phyloP scores from a whole-genome alignment of 2,329 filamentous ascomycete species.

The Neoascochyta sp. region DNA sequence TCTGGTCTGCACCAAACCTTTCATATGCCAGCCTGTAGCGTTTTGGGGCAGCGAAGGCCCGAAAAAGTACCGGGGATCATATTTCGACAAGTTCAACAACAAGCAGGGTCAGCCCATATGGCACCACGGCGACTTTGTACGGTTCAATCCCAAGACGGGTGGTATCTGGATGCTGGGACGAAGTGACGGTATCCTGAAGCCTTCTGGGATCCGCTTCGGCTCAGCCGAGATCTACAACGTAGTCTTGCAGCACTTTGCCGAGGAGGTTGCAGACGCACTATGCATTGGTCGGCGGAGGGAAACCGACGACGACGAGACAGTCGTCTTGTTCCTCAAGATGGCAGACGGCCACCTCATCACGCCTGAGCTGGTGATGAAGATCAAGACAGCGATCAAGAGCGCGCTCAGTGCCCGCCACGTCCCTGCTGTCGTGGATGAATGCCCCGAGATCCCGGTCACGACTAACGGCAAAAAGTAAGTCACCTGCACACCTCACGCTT shows the following conservation, averaged over 20 bases:
- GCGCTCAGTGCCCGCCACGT: conserved; percentile 89
- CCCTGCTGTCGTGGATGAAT: conserved; percentile 75
- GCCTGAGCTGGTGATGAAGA: conserved; percentile 57
- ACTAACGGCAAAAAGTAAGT: conserved; percentile 92
- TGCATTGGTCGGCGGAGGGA: conserved; percentile 75
- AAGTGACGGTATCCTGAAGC: conserved; percentile 90
- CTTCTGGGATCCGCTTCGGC: conserved; percentile 85
- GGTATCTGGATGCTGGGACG: conserved; percentile 88
- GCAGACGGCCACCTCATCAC: conserved; percentile 55
- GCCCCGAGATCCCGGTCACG: conserved; percentile 83
- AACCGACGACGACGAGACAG: conserved; percentile 75
- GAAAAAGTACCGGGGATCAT: conserved; percentile 75
- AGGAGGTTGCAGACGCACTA: conserved; percentile 76
- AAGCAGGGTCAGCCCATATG: conserved; percentile 54
- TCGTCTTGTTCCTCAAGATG: conserved; percentile 85
- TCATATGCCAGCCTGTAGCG: conserved; percentile 84
- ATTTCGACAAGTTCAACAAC: conserved; percentile 77
- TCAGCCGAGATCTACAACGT: conserved; percentile 96
- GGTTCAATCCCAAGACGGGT: conserved; percentile 65
- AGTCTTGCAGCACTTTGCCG: conserved; percentile 75
- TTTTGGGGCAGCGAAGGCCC: conserved; percentile 76
- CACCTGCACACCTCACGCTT: background rate
- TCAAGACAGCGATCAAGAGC: conserved; percentile 66
- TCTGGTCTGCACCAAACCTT: conserved; percentile 79
- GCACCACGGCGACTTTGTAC: conserved; percentile 94